Base-by-base conservation (phyloP, 352 stramenopile species). In the Pythium grandisporangium region DNA sequence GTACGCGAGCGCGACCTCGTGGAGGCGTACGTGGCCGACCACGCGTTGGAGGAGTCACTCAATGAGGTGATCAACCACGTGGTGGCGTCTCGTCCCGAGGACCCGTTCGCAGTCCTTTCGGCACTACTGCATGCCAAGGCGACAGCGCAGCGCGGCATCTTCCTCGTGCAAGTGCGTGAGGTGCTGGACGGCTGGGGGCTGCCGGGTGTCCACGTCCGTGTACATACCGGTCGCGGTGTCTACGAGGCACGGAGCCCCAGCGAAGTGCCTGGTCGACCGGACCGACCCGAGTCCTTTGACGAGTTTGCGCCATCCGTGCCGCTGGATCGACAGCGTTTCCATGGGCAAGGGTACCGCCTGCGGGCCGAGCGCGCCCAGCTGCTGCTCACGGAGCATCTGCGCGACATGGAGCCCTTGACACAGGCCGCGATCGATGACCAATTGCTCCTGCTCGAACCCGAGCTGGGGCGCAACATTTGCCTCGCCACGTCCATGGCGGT, bases 41-140 rank as follows among this genome's bases (percentile, higher is more conserved):
- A 91, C 58, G 56, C 63, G 45, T 60, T 91, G 11, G 78, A 91
- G 49, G 53, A 51, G 23, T 56, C 63, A 7, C 60, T 91, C 1
- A 91, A 86, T 37, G 66, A 84, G 11, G 57, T 73, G 14, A 62
- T 91, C 36, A 91, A 88, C 58, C 56, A 79, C 35, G 58, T 91
- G 27, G 72, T 91, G 20, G 67, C 65, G 11, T 58, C 56, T 39
- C 70, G 74, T 1, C 78, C 77, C 1, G 59, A 61, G 11, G 78
- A 91, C 46, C 78, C 78, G 25, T 77, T 84, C 46, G 47, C 85
- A 21, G 66, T 84, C 50, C 61, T 91, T 35, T 84, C 70, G 12
- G 63, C 67, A 16, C 43, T 84, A 17, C 56, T 88, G 20, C 73
- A 78, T 25, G 61, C 55, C 22, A 68, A 64, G 2, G 71, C 76